Evolutionary conservation across 306 rosid genomes (phyloP).

Genomic region (Cicer judaicum): DNA sequence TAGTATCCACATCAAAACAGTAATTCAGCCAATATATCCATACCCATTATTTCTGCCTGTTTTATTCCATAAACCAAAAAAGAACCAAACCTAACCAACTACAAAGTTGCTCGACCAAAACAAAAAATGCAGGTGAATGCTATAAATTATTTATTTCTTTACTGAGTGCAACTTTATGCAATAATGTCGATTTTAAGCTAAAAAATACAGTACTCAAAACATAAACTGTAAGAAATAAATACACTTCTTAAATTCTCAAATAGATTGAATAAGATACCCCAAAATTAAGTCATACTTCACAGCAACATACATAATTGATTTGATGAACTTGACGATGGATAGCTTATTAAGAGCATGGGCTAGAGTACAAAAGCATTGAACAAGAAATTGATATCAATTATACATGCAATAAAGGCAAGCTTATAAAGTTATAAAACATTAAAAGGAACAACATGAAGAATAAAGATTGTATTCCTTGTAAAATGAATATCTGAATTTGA

Average conservation of each 20-base stretch:
- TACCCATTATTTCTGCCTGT: not conserved
- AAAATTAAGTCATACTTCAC: constrained; percentile 26
- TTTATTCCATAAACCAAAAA: constrained; percentile 25
- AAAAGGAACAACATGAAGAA: not conserved
- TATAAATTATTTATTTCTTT: constrained; percentile 33
- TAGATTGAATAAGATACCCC: constrained; percentile 15
- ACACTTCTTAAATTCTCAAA: constrained; percentile 30
- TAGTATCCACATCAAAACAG: constrained; percentile 16
- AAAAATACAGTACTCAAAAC: constrained; percentile 18
- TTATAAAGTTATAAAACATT: constrained; percentile 7
- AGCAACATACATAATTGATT: constrained; percentile 20
- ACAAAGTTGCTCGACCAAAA: constrained; percentile 1
- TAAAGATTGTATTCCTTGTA: not conserved
- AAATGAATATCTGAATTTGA: constrained; percentile 21
- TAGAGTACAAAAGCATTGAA: constrained; percentile 25
- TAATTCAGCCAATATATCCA: not conserved
- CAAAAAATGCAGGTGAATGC: not conserved
- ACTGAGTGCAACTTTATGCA: not conserved
- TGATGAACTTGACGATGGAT: not conserved
- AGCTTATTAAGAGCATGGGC: not conserved
- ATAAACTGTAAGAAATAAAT: constrained; percentile 32
- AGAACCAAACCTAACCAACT: not conserved
- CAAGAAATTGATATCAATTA: not conserved
- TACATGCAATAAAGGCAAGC: constrained; percentile 34
- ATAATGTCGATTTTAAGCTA: constrained; percentile 20